Evolutionary conservation across 805 yeast genomes (phyloP), one percentile per base, ranked within the genome.

Genomic region (Kazachstania psychrophila): DNA sequence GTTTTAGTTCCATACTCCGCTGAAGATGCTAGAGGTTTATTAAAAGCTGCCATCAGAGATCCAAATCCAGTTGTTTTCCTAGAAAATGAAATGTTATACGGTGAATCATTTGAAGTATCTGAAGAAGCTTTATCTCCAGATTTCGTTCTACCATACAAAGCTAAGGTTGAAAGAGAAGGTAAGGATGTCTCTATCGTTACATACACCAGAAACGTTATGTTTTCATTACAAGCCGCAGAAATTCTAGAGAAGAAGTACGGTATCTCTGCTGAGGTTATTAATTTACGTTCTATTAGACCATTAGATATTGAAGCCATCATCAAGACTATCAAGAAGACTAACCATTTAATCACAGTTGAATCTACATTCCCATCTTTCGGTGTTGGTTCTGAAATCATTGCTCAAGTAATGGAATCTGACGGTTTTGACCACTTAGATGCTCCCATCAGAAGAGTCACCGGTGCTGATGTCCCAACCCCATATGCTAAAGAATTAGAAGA

Each of bases 381-480:
- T 70, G 94, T 92, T 49, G 98, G 99, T 58, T 85, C 96, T 37
- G 99, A 92, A 73, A 84, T 92, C 56, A 77, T 88, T 62, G 98
- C 97, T 44, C 95, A 87, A 68, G 72, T 92, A 60, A 87, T 92
- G 96, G 99, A 92, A 70, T 77, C 94, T 41, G 96, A 88, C 67
- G 97, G 95, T 37, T 92, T 92, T 51, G 98, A 92, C 68, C 85
- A 87, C 76, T 76, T 92, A 60, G 99, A 92, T 67, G 94, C 97
- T 43, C 99, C 99, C 53, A 85, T 92, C 49, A 94, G 81, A 70
- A 86, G 99, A 74, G 89, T 88, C 56, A 92, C 98, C 42, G 98
- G 98, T 65, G 94, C 97, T 61, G 99, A 92, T 70, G 96, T 88
- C 23, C 99, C 99, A 65, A 92, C 98, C 51, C 99, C 99, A 48